Evolutionary conservation across 2,329 filamentous ascomycete genomes (phyloP).

Genomic region (Harringtonia lauricola): DNA sequence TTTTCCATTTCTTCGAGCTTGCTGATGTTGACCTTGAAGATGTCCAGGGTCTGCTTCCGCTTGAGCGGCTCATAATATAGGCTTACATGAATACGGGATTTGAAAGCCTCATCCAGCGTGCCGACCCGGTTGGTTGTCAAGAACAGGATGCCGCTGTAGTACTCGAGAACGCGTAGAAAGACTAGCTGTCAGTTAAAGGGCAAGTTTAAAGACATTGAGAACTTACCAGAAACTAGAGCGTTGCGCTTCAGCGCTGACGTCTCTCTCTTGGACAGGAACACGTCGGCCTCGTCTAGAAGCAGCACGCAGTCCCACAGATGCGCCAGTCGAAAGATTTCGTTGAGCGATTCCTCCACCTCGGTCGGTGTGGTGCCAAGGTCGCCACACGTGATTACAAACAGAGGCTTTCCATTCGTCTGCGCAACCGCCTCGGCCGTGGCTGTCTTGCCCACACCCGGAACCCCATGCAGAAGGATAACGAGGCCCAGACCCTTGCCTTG

Average conservation of each 20-base stretch:
- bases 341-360: conserved; percentile 26
- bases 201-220: too few species aligned
- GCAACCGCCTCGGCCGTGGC: conserved; percentile 26
- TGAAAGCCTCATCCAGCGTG: too few species aligned
- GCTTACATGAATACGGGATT: conserved; percentile 7
- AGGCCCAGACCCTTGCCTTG: conserved; percentile 14
- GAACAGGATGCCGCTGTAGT: conserved; percentile 4
- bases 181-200: too few species aligned
- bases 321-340: conserved; percentile 10
- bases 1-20: conserved; percentile 1
- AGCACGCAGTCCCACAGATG: conserved; percentile 14
- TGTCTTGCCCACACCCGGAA: conserved; percentile 26
- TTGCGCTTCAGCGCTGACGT: conserved; percentile 5
- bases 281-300: conserved; percentile 15
- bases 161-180: conserved; percentile 22
- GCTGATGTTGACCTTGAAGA: conserved; percentile 12
- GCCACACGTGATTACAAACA: conserved; percentile 21
- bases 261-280: conserved; percentile 11
- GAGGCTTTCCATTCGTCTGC: conserved; percentile 19
- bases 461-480: conserved; percentile 18
- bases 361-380: conserved; percentile 11
- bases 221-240: too few species aligned
- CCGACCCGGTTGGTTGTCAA: conserved; percentile 4
- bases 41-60: conserved; percentile 6
- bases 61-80: conserved; percentile 25